A percentile compares a stretch with the other conserved stretches of the same genome.
Conservation (phyloP, 1,139 yeast genomes). For the Saccharomyces hybrid region DNA sequence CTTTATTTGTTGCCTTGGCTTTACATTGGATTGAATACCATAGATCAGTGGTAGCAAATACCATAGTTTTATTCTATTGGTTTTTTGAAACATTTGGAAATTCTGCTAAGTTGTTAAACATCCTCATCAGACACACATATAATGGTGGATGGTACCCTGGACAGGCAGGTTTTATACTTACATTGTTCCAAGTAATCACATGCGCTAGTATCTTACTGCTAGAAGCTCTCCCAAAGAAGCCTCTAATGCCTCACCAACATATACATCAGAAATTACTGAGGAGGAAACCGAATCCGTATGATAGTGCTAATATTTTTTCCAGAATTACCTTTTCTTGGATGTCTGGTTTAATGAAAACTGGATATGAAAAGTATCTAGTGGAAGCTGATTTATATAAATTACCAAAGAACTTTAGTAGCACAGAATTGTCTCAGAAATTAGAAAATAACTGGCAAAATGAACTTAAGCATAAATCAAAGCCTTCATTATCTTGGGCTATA, state of each 20-base stretch:
- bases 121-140: slow-evolving; percentile 40
- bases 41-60: slow-evolving; percentile 56
- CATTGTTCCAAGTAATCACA: slow-evolving; percentile 42
- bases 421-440: slow-evolving; percentile 43
- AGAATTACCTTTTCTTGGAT: slow-evolving; percentile 84
- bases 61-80: slow-evolving; percentile 73
- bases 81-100: slow-evolving; percentile 43
- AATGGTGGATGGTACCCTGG: slow-evolving; percentile 27
- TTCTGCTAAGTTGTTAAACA: slow-evolving; percentile 40
- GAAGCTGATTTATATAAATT: slow-evolving; percentile 76
- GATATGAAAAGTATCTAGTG: slow-evolving; percentile 63
- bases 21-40: slow-evolving; percentile 69
- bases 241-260: slow-evolving; percentile 33
- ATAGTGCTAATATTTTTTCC: slow-evolving; percentile 74
- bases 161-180: slow-evolving; percentile 36
- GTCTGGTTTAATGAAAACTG: slow-evolving; percentile 81
- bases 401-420: slow-evolving; percentile 57
- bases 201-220: slow-evolving; percentile 44
- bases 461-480: slow-evolving; percentile 37
- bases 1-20: slow-evolving; percentile 42
- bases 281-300: slow-evolving; percentile 52
- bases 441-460: slow-evolving; percentile 54
- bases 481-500: slow-evolving; percentile 62
- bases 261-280: slow-evolving; percentile 34
- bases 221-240: slow-evolving; percentile 49